Conservation (phyloP, 257 asterid species). For the Marsdenia floribunda region DNA sequence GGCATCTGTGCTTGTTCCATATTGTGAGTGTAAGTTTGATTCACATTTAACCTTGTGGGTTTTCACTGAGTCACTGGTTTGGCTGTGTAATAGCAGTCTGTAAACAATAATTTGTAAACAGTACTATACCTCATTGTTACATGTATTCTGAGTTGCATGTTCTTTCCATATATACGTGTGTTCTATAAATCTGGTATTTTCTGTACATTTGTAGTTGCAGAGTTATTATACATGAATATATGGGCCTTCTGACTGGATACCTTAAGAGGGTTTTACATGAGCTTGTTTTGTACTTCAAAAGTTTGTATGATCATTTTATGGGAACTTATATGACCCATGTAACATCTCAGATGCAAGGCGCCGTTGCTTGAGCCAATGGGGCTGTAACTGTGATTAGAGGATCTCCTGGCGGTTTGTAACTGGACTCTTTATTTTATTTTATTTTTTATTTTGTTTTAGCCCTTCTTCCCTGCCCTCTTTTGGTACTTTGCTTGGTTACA, state of each 20-base stretch:
- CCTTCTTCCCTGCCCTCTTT: background rate
- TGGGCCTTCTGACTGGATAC: slow-evolving; percentile 19
- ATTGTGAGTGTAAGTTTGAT: slow-evolving; percentile 37
- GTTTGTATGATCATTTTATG: background rate
- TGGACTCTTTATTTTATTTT: background rate
- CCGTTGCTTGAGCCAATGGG: background rate
- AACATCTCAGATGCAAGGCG: background rate
- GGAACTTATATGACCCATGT: background rate
- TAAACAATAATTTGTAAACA: slow-evolving; percentile 46
- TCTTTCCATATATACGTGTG: slow-evolving; percentile 21
- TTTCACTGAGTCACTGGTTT: slow-evolving; percentile 19
- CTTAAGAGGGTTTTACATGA: slow-evolving; percentile 17
- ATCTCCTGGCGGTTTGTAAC: background rate
- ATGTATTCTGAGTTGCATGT: slow-evolving; percentile 24
- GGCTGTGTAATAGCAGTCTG: slow-evolving; percentile 32
- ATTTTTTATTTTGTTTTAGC: background rate
- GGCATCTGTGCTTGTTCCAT: slow-evolving; percentile 46
- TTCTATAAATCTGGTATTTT: slow-evolving; percentile 26
- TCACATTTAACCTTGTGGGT: slow-evolving; percentile 27
- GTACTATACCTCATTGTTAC: slow-evolving; percentile 33
- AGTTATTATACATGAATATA: slow-evolving; percentile 29
- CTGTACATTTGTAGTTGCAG: slow-evolving; percentile 42
- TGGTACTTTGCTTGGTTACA: background rate
- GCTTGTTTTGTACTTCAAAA: background rate
- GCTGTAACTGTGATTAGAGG: slow-evolving; percentile 6